Percentiles rank a stretch among this genome's conserved stretches.
Evolutionary conservation across 108 stramenopile species (phyloP).

Genomic region (Cyclotella atomus): DNA sequence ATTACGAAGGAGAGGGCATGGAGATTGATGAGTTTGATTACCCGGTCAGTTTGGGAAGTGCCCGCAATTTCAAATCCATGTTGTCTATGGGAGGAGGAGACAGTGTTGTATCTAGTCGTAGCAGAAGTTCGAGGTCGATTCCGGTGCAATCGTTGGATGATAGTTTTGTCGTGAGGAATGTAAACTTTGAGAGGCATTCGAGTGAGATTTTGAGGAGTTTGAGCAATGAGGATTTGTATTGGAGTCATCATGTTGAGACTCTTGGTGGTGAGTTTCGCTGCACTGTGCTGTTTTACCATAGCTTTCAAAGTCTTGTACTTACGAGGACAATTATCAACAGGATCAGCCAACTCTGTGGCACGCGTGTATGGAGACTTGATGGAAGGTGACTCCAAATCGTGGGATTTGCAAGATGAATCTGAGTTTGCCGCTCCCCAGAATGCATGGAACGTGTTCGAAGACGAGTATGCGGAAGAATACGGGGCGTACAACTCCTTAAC

Average conservation of each 20-base stretch:
- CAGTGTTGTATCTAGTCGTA: constrained; percentile 28
- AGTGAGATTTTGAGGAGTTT: constrained; percentile 47
- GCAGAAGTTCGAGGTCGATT: constrained; percentile 6
- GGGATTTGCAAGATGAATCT: constrained; percentile 37
- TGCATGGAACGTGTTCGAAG: constrained; percentile 79
- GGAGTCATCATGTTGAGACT: constrained; percentile 42
- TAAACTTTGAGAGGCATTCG: constrained; percentile 42
- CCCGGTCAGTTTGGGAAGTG: constrained; percentile 25
- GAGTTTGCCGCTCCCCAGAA: constrained; percentile 41
- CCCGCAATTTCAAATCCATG: constrained; percentile 43
- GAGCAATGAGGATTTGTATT: constrained; percentile 50
- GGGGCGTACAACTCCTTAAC: constrained; percentile 51
- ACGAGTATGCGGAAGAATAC: constrained; percentile 82
- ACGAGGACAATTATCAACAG: no score
- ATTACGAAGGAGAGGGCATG: constrained; percentile 52
- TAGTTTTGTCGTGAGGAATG: constrained; percentile 42
- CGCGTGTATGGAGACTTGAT: constrained; percentile 32
- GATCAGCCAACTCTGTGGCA: constrained; percentile 25
- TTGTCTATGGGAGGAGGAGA: constrained; percentile 18
- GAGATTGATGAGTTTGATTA: constrained; percentile 36
- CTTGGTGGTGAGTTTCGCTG: constrained; percentile 21
- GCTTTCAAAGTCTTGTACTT: background rate
- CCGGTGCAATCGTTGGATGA: constrained; percentile 44
- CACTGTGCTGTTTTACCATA: background rate
- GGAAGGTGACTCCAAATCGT: constrained; percentile 24